Base-by-base conservation (phyloP, 495 filamentous ascomycete species). In the Daldinia grandis region DNA sequence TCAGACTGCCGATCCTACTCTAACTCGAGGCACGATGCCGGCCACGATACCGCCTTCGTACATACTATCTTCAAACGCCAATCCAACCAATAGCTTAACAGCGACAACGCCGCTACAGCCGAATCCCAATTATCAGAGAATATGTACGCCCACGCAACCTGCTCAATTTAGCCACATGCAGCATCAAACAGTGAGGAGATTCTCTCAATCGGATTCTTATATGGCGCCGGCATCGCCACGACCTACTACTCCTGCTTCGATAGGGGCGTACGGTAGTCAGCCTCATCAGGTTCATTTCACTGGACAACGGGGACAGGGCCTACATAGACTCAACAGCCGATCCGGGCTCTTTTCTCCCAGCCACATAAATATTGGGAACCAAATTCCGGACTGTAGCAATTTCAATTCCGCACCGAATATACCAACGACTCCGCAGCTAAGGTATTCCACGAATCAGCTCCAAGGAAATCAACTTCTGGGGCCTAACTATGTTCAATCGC, bases 321-420 rank as follows among this genome's bases (percentile, higher is more conserved):
- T 17, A 15, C 69, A 62, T 21, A 58, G 40, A 9, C 24, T 19
- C 15, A 42, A 8, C 28, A 35, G 58, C 10, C 69, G 59, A 21
- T 35, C 40, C 27, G 14, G n/a, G 17, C 0, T 55, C 12, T 21
- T 9, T 42, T 17, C 4, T 28, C 40, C 55, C 7, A 31, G 21
- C 19, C n/a, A 24, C 9, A 28, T 51, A 15, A 58, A 28, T 54
- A 19, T 40, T 1, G 37, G 10, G 2, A 25, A 24, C 21, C 55
- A 30, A 30, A 28, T 10, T 19, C 28, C 25, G 30, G 25, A 10
- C 25, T 30, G 6, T 19, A 5, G 15, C 14, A 30, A 19, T 30
- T 53, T 19, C 10, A 53, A 53, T 30, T 17, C 14, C 4, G 19
- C 17, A 37, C 30, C 28, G 37, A 56, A 15, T 37, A 6, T 25